Conservation (phyloP, 768 basidiomycete genomes). For the Pleurotus ostreatus region DNA sequence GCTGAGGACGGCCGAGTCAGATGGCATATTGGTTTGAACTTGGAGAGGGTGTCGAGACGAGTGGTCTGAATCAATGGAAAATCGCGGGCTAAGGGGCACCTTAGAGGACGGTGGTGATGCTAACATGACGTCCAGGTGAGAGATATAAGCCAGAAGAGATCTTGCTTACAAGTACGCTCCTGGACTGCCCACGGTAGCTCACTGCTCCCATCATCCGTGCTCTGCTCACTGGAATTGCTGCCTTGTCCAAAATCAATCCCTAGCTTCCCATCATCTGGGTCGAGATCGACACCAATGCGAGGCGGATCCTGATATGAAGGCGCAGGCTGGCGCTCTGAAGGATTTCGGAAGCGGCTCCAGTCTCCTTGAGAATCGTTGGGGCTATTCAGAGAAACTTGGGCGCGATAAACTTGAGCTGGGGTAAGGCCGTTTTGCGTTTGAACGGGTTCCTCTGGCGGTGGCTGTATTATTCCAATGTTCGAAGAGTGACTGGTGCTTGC, state of each 20-base stretch:
- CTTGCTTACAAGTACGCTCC: conserved; percentile 40
- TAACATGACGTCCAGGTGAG: conserved; percentile 18
- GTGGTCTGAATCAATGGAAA: conserved; percentile 32
- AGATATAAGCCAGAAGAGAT: conserved; percentile 12
- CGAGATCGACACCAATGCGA: conserved; percentile 38
- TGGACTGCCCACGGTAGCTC: conserved; percentile 57
- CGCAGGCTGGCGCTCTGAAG: conserved; percentile 22
- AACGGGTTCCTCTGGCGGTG: conserved; percentile 46
- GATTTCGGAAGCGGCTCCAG: conserved; percentile 22
- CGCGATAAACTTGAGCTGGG: conserved; percentile 78
- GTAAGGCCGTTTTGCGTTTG: conserved; percentile 57
- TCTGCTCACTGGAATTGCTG: conserved; percentile 33
- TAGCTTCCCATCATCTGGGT: conserved; percentile 53
- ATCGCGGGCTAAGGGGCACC: conserved; percentile 23
- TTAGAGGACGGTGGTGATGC: conserved; percentile 9
- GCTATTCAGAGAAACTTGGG: conserved; percentile 58
- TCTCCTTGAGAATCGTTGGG: conserved; percentile 27
- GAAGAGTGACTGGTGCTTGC: conserved; percentile 36
- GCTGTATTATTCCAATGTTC: conserved; percentile 34
- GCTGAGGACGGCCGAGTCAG: conserved; percentile 39
- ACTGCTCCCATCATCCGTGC: conserved; percentile 44
- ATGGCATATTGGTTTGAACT: conserved; percentile 45
- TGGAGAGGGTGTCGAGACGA: conserved; percentile 44
- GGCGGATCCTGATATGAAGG: conserved; percentile 23
- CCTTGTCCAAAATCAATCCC: conserved; percentile 48